Conservation (phyloP, 2,329 filamentous ascomycete genomes). For the Tolypocladium tropicale region DNA sequence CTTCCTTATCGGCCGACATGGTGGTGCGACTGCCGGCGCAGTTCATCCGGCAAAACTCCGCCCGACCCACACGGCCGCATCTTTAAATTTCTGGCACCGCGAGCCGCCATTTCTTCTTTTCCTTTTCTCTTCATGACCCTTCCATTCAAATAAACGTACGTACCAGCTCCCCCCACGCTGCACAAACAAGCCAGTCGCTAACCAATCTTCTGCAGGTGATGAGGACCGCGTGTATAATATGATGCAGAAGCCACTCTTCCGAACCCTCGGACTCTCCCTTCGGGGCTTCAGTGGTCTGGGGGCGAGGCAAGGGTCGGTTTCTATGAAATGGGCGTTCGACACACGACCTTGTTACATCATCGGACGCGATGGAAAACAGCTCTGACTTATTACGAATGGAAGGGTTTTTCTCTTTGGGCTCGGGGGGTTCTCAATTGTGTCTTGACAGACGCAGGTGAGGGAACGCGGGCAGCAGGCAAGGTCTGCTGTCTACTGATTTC, state of each 20-base stretch:
- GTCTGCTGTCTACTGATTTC: not conserved
- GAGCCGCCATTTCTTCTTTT: constrained; percentile 31
- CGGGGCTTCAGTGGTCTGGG: constrained; percentile 81
- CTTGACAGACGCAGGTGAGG: not conserved
- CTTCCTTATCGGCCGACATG: not conserved
- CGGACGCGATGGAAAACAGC: constrained; percentile 95
- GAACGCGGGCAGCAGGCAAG: not conserved
- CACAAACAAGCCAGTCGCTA: constrained; percentile 14
- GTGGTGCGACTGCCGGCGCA: not conserved
- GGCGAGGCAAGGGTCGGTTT: constrained; percentile 50
- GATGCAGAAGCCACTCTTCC: constrained; percentile 60
- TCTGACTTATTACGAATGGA: constrained; percentile 61
- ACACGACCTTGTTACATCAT: constrained; percentile 96
- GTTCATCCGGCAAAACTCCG: constrained; percentile 18
- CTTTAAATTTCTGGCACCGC: constrained; percentile 23
- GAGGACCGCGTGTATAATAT: constrained; percentile 97
- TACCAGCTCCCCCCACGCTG: constrained; percentile 17
- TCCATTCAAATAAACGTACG: constrained; percentile 98
- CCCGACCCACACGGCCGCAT: constrained; percentile 8
- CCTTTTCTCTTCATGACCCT: constrained; percentile 69
- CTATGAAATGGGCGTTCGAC: constrained; percentile 99
- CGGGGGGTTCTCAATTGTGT: not conserved
- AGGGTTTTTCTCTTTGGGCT: constrained; percentile 7
- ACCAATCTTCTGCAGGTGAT: constrained; percentile 64
- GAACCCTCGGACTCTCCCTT: constrained; percentile 71